Evolutionary conservation across 2,329 filamentous ascomycete species (phyloP).

Genomic region (Trematosphaeria pertusa): DNA sequence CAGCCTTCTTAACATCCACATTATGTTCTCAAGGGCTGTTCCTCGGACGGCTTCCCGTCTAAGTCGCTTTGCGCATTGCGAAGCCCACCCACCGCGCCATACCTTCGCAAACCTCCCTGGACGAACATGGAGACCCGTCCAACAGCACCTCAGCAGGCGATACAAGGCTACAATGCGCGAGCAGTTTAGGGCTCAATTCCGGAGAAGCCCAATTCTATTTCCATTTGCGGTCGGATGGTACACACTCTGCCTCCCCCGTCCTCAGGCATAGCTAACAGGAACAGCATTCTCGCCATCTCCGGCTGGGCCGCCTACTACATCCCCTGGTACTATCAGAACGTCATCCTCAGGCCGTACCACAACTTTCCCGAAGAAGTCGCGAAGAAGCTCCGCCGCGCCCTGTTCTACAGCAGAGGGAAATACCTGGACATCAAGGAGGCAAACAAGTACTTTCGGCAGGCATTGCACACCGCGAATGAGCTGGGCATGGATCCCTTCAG

Average conservation of each 20-base stretch:
- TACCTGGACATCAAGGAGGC: conserved; percentile 77
- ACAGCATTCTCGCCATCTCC: conserved; percentile 49
- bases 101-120: conserved; percentile 27
- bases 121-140: conserved; percentile 32
- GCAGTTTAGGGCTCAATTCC: conserved; percentile 43
- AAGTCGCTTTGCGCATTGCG: conserved; percentile 31
- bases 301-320: conserved; percentile 50
- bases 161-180: conserved; percentile 33
- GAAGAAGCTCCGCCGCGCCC: conserved; percentile 78
- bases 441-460: conserved; percentile 82
- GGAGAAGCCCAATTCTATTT: conserved; percentile 49
- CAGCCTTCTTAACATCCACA: conserved; percentile 15
- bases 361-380: conserved; percentile 74
- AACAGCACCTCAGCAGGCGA: conserved; percentile 36
- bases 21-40: conserved; percentile 48
- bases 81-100: conserved; percentile 28
- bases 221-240: conserved; percentile 42
- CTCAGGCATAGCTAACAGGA: conserved; percentile 10
- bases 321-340: conserved; percentile 55
- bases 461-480: conserved; percentile 75
- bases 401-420: conserved; percentile 78
- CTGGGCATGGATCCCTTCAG: conserved; percentile 85
- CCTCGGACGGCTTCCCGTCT: conserved; percentile 32
- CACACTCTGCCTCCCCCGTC: no score
- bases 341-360: conserved; percentile 58